These are phyloP conservation scores for Kodamaea plutei DNA, from an alignment of 1,139 yeast genomes.

Conservation along the genomic window DNA sequence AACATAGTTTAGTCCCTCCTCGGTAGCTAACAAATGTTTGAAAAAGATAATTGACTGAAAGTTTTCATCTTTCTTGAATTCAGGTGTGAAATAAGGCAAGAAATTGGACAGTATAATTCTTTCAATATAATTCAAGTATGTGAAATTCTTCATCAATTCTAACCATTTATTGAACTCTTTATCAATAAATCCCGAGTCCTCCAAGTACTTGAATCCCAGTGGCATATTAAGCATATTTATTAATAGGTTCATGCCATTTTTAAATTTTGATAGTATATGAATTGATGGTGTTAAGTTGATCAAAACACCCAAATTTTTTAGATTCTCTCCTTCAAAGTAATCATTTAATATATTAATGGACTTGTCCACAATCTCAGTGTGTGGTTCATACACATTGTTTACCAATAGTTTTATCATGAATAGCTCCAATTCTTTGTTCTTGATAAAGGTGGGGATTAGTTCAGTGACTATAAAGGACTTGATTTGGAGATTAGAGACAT, in stretches of 20 bases:
- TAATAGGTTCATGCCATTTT: conserved; percentile 27
- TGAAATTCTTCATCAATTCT: conserved; percentile 16
- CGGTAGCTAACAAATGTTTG: conserved; percentile 74
- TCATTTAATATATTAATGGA: conserved; percentile 11
- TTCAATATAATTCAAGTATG: conserved; percentile 25
- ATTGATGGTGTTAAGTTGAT: conserved; percentile 32
- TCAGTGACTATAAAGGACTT: conserved; percentile 55
- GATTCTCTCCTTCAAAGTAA: conserved; percentile 11
- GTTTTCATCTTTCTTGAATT: conserved; percentile 4
- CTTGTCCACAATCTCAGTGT: conserved; percentile 47
- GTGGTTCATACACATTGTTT: conserved; percentile 67
- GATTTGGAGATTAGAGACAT: conserved; percentile 50
- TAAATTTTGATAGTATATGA: conserved; percentile 20
- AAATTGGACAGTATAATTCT: conserved; percentile 18
- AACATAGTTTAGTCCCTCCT: conserved; percentile 61
- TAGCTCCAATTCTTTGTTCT: conserved; percentile 28
- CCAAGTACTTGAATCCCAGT: conserved; percentile 35
- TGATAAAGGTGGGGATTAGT: conserved; percentile 43
- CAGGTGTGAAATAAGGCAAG: conserved; percentile 20
- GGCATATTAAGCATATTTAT: conserved; percentile 28
- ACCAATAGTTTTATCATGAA: conserved; percentile 51
- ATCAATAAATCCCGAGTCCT: conserved; percentile 31
- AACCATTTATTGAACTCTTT: conserved; percentile 30
- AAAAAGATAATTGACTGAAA: conserved; percentile 67
- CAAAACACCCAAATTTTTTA: conserved; percentile 19